phyloP scores from a whole-genome alignment of 139 green algal genomes.

The Axilococcus clingmanii region DNA sequence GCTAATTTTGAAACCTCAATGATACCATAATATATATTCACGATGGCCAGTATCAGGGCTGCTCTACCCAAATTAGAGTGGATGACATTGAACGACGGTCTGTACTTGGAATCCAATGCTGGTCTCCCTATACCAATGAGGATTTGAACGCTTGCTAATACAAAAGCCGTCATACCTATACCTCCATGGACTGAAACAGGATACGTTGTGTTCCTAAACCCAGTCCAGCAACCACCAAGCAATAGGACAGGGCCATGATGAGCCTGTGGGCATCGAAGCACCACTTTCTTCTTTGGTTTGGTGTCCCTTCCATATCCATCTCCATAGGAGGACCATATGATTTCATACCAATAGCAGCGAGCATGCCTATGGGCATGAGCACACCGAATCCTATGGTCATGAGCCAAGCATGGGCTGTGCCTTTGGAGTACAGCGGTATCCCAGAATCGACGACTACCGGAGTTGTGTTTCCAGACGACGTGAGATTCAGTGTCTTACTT shows the following conservation, averaged over 20 bases:
- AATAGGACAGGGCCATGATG: not conserved
- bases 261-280: conserved; percentile 1
- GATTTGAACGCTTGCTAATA: conserved; percentile 6
- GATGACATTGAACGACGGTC: not conserved
- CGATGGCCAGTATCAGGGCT: not conserved
- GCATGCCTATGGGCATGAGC: not conserved
- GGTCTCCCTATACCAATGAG: not conserved
- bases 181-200: conserved; percentile 4
- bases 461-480: too few relatives aligned
- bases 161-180: not conserved
- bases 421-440: too few relatives aligned
- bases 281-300: not conserved
- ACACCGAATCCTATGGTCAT: conserved; percentile 3
- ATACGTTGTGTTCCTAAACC: conserved; percentile 4
- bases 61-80: conserved; percentile 2
- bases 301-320: not conserved
- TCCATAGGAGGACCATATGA: too few relatives aligned
- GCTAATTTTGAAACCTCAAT: not conserved
- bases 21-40: conserved; percentile 10
- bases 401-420: conserved; percentile 1
- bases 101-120: not conserved
- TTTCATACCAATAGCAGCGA: not conserved
- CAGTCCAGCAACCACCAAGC: conserved; percentile 1
- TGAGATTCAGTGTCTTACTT: too few relatives aligned
- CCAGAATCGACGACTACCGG: too few relatives aligned